Base-by-base conservation (phyloP, 768 basidiomycete species). In the Obba rivulosa region DNA sequence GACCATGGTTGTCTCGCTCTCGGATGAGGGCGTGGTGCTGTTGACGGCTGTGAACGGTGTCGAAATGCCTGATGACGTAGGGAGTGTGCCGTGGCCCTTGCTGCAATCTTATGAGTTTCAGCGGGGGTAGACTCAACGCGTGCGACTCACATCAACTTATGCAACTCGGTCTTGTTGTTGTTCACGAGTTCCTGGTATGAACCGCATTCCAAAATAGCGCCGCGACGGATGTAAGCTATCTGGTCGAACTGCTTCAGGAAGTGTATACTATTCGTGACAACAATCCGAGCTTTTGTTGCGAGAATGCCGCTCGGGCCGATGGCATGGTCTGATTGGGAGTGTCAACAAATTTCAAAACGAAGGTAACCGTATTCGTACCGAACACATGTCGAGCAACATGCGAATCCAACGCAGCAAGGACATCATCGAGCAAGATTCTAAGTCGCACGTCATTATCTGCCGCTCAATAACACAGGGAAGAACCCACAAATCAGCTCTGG, bases 241-340 rank as follows among this genome's bases (percentile, higher is more conserved):
- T 83, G 74, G 58, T 93, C 87, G 45, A 90, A 88, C 47, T 88
- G 72, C 41, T 77, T 76, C 34, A 93, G 72, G 60, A 88, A 93
- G n/a, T 90, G 77, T 45, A 94, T 80, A 49, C 82, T 83, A 64
- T 95, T 93, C 36, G 92, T 95, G 43, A 92, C 88, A 3, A 94
- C 68, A 45, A 94, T 76, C 24, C 92, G 75, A 9, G 91, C 91
- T 65, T 94, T 94, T 14, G 79, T 77, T 8, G 86, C 78, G 28
- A 95, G 79, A 1, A 95, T 58, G 46, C 92, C 92, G 51, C 80
- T 71, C 2, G 92, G 91, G 2, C 92, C 92, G 47, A 95, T 85
- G 35, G 94, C 87, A 43, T 88, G 75, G 57, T 92, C 91, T 87
- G n/a, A n/a, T 51, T 43, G 8, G 2, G 16, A 36, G 17, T 9